Percentiles rank a stretch among this genome's conserved stretches.
These are phyloP conservation scores for Candida nanaspora DNA, from an alignment of 805 yeast species.

Conservation along the genomic window DNA sequence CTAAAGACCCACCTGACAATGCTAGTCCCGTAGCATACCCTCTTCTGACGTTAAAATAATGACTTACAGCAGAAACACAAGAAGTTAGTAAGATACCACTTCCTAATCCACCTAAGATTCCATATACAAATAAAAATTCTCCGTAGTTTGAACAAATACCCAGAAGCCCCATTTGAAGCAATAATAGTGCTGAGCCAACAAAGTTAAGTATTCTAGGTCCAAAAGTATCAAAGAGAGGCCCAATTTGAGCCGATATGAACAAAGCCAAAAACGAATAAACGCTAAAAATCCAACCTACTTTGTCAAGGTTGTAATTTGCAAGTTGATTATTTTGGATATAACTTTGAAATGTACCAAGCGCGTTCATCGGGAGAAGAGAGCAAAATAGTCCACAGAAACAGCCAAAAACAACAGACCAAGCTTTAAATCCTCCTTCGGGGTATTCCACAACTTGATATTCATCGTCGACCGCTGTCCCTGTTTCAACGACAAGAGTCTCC, in stretches of 20 bases:
- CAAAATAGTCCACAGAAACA: constrained; percentile 28
- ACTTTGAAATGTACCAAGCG: constrained; percentile 34
- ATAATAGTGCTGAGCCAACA: constrained; percentile 25
- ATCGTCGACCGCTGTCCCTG: not conserved
- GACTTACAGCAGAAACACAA: constrained; percentile 31
- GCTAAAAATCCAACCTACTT: constrained; percentile 34
- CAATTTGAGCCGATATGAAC: constrained; percentile 24
- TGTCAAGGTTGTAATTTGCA: constrained; percentile 20
- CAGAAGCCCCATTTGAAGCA: constrained; percentile 29
- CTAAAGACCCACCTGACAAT: constrained; percentile 34
- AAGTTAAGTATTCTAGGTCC: constrained; percentile 25
- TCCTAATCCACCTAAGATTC: constrained; percentile 27
- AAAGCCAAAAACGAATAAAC: constrained; percentile 29
- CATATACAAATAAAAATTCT: constrained; percentile 31
- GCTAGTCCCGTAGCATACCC: constrained; percentile 32
- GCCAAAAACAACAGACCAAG: constrained; percentile 29
- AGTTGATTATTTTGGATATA: constrained; percentile 33
- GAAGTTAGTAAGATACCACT: constrained; percentile 32
- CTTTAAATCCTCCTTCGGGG: constrained; percentile 33
- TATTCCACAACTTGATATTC: constrained; percentile 4
- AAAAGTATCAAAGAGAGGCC: constrained; percentile 30
- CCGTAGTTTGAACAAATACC: constrained; percentile 27
- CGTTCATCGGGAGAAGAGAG: constrained; percentile 28
- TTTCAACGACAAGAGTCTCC: not conserved
- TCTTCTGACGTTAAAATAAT: constrained; percentile 30